These are phyloP conservation scores for Xylaria sp. DNA, from an alignment of 2,329 filamentous ascomycete species.

Conservation along the genomic window DNA sequence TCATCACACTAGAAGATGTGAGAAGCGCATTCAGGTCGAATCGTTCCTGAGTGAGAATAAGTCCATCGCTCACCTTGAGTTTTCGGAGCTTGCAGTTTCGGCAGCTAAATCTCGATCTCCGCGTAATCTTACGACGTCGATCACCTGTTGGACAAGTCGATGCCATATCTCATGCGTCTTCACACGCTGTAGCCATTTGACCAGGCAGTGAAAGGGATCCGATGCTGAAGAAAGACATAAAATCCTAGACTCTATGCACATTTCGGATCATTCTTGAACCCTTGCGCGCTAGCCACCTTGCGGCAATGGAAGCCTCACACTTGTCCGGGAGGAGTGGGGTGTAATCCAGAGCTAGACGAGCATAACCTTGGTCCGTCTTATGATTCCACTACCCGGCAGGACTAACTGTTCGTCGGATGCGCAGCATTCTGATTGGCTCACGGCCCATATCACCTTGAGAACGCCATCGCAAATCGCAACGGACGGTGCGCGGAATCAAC, in stretches of 20 bases:
- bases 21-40: neutral
- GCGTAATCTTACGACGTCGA: constrained; percentile 15
- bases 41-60: neutral
- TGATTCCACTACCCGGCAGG: neutral
- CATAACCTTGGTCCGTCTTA: neutral
- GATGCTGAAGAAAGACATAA: neutral
- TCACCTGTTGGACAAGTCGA: neutral
- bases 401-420: constrained; percentile 27
- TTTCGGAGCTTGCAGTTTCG: constrained; percentile 58
- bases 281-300: constrained; percentile 19
- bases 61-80: constrained; percentile 47
- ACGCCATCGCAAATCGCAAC: neutral
- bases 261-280: neutral
- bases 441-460: neutral
- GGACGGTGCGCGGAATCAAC: neutral
- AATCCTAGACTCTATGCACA: neutral
- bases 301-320: constrained; percentile 3
- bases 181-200: too few species aligned
- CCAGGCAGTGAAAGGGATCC: neutral
- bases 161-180: constrained; percentile 8
- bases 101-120: constrained; percentile 54
- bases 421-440: constrained; percentile 26
- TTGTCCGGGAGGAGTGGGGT: neutral
- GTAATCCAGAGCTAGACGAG: neutral
- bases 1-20: constrained; percentile 52